Evolutionary conservation across 2,329 filamentous ascomycete species (phyloP).

Genomic region (Pyricularia sp.): DNA sequence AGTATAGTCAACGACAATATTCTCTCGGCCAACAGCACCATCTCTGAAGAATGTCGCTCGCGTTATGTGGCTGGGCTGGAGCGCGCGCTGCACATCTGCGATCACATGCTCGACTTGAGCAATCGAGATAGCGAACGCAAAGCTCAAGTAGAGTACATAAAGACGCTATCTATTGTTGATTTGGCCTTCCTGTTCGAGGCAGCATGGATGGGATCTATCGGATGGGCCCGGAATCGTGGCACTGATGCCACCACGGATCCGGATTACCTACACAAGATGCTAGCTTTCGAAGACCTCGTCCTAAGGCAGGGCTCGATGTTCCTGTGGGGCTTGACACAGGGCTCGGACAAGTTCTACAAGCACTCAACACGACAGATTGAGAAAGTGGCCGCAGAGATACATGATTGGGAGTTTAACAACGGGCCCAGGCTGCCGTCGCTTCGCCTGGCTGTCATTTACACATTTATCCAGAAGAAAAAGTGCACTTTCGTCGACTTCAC

Average conservation of each 20-base stretch:
- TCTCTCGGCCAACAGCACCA: background rate
- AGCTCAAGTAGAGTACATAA: conserved; percentile 2
- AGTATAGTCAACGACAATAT: background rate
- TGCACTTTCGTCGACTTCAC: background rate
- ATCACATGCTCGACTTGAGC: conserved; percentile 1
- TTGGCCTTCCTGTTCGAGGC: conserved; percentile 3
- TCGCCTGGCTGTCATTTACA: background rate
- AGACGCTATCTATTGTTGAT: background rate
- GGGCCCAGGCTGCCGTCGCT: background rate
- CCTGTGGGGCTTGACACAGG: background rate
- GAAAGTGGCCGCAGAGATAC: background rate
- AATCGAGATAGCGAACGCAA: background rate
- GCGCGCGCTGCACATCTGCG: background rate
- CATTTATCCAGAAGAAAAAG: background rate
- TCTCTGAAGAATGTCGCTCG: background rate
- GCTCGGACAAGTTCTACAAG: background rate
- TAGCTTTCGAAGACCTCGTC: conserved; percentile 4
- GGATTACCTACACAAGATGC: background rate
- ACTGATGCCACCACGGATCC: background rate
- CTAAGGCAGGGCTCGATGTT: conserved; percentile 1
- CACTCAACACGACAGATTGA: background rate
- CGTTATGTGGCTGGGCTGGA: background rate
- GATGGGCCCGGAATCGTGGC: background rate
- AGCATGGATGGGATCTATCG: background rate
- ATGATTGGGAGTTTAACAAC: background rate